Base-by-base conservation (phyloP, 2,329 filamentous ascomycete genomes). In the Fusarium solani-melongenae region DNA sequence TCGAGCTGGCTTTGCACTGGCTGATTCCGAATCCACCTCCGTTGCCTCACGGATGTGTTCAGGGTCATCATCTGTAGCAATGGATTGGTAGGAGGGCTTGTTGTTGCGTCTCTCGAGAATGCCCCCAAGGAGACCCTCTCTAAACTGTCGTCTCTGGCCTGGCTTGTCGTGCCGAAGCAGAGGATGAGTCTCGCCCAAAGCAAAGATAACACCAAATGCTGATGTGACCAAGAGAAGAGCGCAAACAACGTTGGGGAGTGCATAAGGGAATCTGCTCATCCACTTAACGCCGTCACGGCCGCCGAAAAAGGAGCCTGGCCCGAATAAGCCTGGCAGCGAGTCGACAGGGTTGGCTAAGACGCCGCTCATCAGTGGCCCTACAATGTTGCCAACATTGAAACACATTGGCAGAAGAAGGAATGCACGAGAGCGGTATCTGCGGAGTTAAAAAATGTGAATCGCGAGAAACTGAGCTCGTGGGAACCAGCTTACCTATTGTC, bases 311-410 rank as follows among this genome's bases (percentile, higher is more conserved):
- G 51, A 55, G 4, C 51, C 51, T 22, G 51, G 66, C 2, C 73
- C 75, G 11, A 73, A 70, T 22, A 78, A 66, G 20, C 31, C 39
- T 5, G 67, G 59, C 24, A 77, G 41, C 14, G 62, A 55, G 8
- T 55, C n/a, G 51, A 55, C 22, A n/a, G 51, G 51, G 12, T 55
- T 55, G 17, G 51, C 51, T 5, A 55, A 22, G 44, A 24, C 55
- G 51, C 14, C 57, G 20, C 33, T 36, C 55, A 27, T 67, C 20
- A 58, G 22, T 7, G 31, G 27, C 1, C 29, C 57, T 46, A 70
- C 39, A 20, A 70, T 49, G 29, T 58, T 68, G 17, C 68, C 65
- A 22, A 62, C 31, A 15, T 55, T 55, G n/a, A 55, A 55, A n/a
- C 51, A 55, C 51, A 55, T 55, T 15, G 51, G 51, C 24, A 55